Percentiles rank a stretch among this genome's conserved stretches.
Evolutionary conservation across 192 early-diverging fungal genomes (phyloP).

Genomic region (Entophlyctis luteolus): DNA sequence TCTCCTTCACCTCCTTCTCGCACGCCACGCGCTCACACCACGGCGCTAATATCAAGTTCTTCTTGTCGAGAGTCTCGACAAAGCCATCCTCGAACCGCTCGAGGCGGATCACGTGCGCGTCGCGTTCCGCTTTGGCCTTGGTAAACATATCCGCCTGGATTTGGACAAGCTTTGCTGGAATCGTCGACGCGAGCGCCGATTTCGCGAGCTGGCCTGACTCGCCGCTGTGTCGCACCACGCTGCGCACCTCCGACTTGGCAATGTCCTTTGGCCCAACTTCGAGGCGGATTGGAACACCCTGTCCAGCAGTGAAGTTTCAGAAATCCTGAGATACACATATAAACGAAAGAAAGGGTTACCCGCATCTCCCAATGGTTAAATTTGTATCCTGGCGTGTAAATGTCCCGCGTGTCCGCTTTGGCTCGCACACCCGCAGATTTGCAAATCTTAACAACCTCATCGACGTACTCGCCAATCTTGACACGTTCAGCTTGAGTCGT

Average conservation of each 20-base stretch:
- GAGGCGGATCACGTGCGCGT: conserved; percentile 70
- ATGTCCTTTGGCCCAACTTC: conserved; percentile 97
- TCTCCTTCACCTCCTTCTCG: conserved; percentile 95
- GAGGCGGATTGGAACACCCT: conserved; percentile 93
- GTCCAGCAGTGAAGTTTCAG: conserved; percentile 2
- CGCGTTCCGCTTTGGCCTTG: conserved; percentile 74
- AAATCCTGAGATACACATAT: neutral
- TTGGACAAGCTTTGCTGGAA: conserved; percentile 61
- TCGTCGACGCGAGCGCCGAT: conserved; percentile 51
- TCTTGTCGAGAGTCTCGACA: conserved; percentile 82
- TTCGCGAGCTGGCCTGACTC: conserved; percentile 59
- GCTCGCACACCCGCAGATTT: conserved; percentile 71
- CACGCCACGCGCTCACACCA: conserved; percentile 92
- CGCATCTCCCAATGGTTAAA: conserved; percentile 98
- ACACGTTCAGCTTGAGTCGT: conserved; percentile 70
- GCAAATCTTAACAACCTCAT: conserved; percentile 60
- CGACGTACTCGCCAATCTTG: conserved; percentile 62
- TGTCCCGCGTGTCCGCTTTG: conserved; percentile 74
- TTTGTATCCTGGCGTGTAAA: conserved; percentile 92
- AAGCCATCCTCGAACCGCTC: conserved; percentile 85
- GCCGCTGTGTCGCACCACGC: conserved; percentile 80
- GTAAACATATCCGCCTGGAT: conserved; percentile 90
- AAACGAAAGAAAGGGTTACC: conserved; percentile 33
- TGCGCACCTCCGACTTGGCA: conserved; percentile 68
- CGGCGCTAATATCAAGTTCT: conserved; percentile 83